Evolutionary conservation across 768 basidiomycete genomes (phyloP), one percentile per base, ranked within the genome.

Genomic region (Kwoniella shandongensis): DNA sequence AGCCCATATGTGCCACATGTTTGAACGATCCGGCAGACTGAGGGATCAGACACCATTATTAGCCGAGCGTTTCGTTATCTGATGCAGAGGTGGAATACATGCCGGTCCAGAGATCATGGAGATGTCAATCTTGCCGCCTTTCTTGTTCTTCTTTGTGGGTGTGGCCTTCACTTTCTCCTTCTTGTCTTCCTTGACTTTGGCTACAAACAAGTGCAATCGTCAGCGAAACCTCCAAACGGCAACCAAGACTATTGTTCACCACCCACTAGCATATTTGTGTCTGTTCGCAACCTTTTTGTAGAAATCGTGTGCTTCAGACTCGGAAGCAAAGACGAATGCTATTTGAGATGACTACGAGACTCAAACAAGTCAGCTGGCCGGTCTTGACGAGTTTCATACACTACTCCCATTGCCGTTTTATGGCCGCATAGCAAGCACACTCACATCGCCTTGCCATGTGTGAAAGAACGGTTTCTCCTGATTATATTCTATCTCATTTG

Each of bases 1-100:
- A 96, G 12, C 92, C 93, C 88, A 99, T 94, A 73, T 97, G 93
- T 0, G 88, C 91, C 41, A 96, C 82, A 70, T 97, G 93, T 55
- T 84, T 82, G 79, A 97, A 97, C 1, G 79, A 75, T 3, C 85
- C 83, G 1, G 72, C 72, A 30, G 73, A 75, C 74, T 77, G 47
- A 0, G 17, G 11, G 39, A 32, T 45, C 40, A 32, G 23, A 11
- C 15, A 46, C 25, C 7, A 49, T 49, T 3, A n/a, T 49, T 23
- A 32, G 48, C 26, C 2, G 13, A 1, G 11, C 11, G 17, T 13
- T 1, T 32, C 1, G 47, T 26, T 6, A 29, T 8, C 13, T n/a
- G 17, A 49, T 20, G 22, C 25, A 60, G 27, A 46, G 49, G 44
- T 29, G 35, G 22, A 38, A 27, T 15, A 69, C 73, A 54, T 30